A percentile compares a stretch with the other conserved stretches of the same genome.
Conservation (phyloP, 257 asterid genomes). For the Solanum piurae region DNA sequence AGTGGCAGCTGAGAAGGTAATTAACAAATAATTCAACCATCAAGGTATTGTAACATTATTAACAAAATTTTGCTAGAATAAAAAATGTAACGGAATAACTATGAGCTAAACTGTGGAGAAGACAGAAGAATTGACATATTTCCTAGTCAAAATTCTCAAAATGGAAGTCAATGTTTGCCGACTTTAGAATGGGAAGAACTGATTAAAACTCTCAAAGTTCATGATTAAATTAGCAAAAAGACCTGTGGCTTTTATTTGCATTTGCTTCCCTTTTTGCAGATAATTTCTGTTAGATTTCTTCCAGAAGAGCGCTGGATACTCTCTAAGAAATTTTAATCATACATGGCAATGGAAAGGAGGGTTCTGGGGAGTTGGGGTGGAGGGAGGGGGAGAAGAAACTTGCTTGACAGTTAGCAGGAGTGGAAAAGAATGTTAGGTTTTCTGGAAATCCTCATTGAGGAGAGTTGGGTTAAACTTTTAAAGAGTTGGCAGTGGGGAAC, state of each 20-base stretch:
- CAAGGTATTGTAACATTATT: neutral
- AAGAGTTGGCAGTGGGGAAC: neutral
- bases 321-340: neutral
- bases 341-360: neutral
- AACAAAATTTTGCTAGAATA: neutral
- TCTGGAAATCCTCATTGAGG: neutral
- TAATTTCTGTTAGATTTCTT: neutral
- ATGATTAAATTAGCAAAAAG: neutral
- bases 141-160: neutral
- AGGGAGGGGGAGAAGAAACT: neutral
- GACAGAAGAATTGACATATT: neutral
- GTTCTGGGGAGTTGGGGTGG: neutral
- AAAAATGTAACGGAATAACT: neutral
- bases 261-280: neutral
- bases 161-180: neutral
- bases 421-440: neutral
- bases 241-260: neutral
- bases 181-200: neutral
- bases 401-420: neutral
- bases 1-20: constrained; percentile 59
- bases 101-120: neutral
- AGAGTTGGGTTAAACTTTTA: neutral
- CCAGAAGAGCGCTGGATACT: neutral
- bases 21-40: neutral
- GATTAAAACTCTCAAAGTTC: neutral